Evolutionary conservation across 1,284 basidiomycete species (phyloP), one percentile per base, ranked within the genome.

Genomic region (Cryptococcus sp.): DNA sequence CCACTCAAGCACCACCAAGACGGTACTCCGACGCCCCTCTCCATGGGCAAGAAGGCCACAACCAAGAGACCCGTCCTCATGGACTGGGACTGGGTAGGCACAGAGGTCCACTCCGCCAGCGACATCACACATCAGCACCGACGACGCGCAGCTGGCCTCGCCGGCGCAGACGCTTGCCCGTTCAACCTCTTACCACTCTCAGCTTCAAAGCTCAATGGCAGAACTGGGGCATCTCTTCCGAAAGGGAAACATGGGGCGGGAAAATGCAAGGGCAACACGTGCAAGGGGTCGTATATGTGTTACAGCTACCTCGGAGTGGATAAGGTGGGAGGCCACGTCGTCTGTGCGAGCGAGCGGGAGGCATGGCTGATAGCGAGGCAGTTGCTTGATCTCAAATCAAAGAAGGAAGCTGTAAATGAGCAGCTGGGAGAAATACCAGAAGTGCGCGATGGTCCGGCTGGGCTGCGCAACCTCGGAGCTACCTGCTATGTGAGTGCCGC

Each of bases 381-480:
- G 89, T 80, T 52, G 79, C 77, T 40, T 81, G 82, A 16, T 75
- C 78, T 62, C 73, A 82, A 61, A 86, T 85, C 69, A 53, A 85
- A 58, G 82, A 84, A 67, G 74, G 77, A 18, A 74, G 81, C 15
- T 79, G 82, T 52, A 62, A 87, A 40, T 82, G 82, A 45, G 63
- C 77, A 35, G 80, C 87, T 72, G 85, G 88, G 45, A 62, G 61
- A 80, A 11, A 70, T 80, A 46, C 77, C 79, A 20, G 80, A 84
- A 65, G 79, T 84, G 56, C 75, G 79, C 21, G 80, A 82, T 46
- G 67, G 83, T 13, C 91, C 90, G 18, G 86, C 92, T 18, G 91
- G 92, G 20, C 77, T 95, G 55, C 87, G 91, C 86, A 96, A 96
- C 71, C 83, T 95, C 16, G 92, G 92, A 13, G 92, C 92, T 13